Evolutionary conservation across 2,329 filamentous ascomycete genomes (phyloP), one percentile per base, ranked within the genome.

Genomic region (Ilyonectria sp.): DNA sequence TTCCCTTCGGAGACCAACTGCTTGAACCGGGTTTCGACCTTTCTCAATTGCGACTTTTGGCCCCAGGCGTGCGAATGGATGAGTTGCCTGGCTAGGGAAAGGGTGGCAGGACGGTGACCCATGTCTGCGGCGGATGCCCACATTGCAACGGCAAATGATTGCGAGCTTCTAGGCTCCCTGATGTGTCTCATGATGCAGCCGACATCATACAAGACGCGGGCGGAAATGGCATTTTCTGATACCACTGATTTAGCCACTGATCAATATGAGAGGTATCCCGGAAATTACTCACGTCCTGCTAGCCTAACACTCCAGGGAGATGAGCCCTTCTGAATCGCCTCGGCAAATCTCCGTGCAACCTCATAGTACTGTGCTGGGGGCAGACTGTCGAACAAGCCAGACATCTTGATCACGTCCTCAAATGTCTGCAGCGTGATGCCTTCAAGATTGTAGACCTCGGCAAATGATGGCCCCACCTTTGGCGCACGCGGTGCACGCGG

Each of bases 121-220:
- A 74, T 71, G 15, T 73, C 75, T 1, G 80, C 77, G 10, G 81
- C 80, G 6, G 75, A 72, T 40, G 74, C 64, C 74, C 81, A 79
- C 60, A 82, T 66, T 19, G 67, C 67, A 1, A 68, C 55, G 33
- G 72, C 63, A 21, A 80, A 74, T 6, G 55, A 60, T 8, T 64
- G 63, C 9, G 67, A 55, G 40, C 53, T 54, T 4, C 43, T 13
- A 15, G 71, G 56, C 3, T 37, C 49, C 13, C 43, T 53, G 23
- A 73, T 62, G 10, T 73, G 46, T 17, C 69, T 67, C 59, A 79
- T 63, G 26, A 81, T 71, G 57, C 76, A 80, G 9, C 70, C 79
- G 6, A 78, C 63, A 26, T 76, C 71, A 31, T 81, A 77, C 9
- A 79, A 43, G 1, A 66, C 56, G 2, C 68, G 52, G 2, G 70